phyloP scores from a whole-genome alignment of 306 rosid species.

The Dalbergia oliveri region DNA sequence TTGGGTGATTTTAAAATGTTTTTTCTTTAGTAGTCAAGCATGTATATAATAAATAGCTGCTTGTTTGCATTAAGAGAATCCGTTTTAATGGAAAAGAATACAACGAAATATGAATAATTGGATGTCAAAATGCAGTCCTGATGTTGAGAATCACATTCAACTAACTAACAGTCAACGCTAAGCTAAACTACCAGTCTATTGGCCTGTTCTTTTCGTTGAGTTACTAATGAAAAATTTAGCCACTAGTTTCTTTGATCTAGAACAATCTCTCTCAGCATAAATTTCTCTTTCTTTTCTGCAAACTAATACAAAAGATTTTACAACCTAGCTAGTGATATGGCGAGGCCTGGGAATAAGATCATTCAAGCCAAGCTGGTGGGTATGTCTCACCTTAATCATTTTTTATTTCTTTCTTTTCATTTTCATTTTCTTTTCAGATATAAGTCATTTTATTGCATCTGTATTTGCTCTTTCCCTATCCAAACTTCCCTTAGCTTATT shows the following conservation, averaged over 20 bases:
- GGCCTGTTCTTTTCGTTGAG: conserved; percentile 18
- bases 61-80: not conserved
- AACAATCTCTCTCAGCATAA: conserved; percentile 17
- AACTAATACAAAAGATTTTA: conserved; percentile 11
- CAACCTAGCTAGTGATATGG: conserved; percentile 48
- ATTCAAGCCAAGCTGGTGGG: conserved; percentile 95
- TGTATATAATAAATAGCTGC: not conserved
- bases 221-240: conserved; percentile 23
- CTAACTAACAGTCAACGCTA: conserved; percentile 64
- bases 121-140: not conserved
- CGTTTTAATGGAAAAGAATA: conserved; percentile 19
- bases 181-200: conserved; percentile 61
- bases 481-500: too few relatives aligned
- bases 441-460: conserved; percentile 30
- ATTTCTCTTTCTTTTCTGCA: conserved; percentile 27
- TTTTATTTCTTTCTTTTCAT: not conserved
- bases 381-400: conserved; percentile 66
- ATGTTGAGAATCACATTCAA: conserved; percentile 5
- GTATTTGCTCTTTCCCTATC: not conserved
- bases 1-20: not conserved
- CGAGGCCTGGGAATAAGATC: conserved; percentile 70
- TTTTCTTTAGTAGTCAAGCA: not conserved
- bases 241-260: conserved; percentile 26
- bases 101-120: not conserved
- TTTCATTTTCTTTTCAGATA: not conserved